Evolutionary conservation across 164 flowering plant species (phyloP), one percentile per base, ranked within the genome.

Genomic region (Platanus orientalis): DNA sequence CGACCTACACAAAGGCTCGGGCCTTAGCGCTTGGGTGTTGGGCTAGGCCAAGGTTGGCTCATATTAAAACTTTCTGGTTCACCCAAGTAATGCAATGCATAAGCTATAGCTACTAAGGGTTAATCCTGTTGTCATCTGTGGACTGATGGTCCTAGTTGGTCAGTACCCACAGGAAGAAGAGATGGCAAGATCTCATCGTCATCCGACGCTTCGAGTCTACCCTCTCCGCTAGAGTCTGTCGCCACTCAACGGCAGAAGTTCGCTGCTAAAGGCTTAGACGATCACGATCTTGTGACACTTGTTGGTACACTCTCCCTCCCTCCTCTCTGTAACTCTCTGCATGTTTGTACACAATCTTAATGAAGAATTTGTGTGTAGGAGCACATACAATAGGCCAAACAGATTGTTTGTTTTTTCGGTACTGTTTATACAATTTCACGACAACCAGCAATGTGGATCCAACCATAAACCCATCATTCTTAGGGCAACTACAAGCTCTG

Each of bases 361-460:
- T 16, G 11, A 30, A 29, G 10, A 12, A 30, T n/a, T 7, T 61
- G 40, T 49, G 25, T 61, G 65, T 73, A 89, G 96, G 92, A 25
- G 92, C 81, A 40, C 92, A 89, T 63, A 89, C 96, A 29, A 89
- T 89, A 10, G 96, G 92, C 7, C 83, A 82, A 60, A 78, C 90
- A 1, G 78, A 79, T 64, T 89, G 92, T 60, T 23, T 24, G 28
- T 84, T 86, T 65, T 78, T 87, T 76, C 44, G 78, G 13, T 85
- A 87, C 74, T 76, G 90, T 17, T 75, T 89, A 1, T 85, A 85
- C 83, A 87, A 87, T 67, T 89, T 78, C 82, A 85, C 90, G 0
- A 30, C 79, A 24, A 79, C 85, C 0, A 89, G 90, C 25, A 81
- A 81, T 54, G 65, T 90, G 9, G 92, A 89, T 64, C 92, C 96